Evolutionary conservation across 257 asterid genomes (phyloP), one percentile per base, ranked within the genome.

Genomic region (Capsicum rhomboideum): DNA sequence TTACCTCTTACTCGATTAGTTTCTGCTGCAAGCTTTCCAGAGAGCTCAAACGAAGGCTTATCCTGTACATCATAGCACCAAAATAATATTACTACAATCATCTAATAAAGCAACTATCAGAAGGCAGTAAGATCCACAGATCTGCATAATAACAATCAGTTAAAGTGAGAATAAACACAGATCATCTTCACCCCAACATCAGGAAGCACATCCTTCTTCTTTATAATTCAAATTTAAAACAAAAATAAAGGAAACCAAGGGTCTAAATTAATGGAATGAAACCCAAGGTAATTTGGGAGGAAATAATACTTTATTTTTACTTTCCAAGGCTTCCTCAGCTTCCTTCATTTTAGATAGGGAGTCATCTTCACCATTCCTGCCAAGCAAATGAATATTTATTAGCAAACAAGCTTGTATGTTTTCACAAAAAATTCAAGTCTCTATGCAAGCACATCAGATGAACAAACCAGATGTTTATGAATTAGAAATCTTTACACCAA

Each of bases 1-100:
- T 89, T 83, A 97, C 99, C 99, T 94, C 92, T 93, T 26, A 90
- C 91, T 82, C 98, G 91, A 87, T 97, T 97, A 85, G 99, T 97
- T 89, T 97, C 99, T 13, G 92, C 98, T 34, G 99, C 99, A 89
- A 97, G 98, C 89, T 97, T 97, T 83, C 99, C 99, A 82, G 98
- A 97, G 82, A 97, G 93, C 95, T 95, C 99, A 90, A 97, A 97
- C 23, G 98, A 95, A 83, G 99, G 99, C 82, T 95, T 94, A 86
- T 92, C 92, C 99, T 95, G 97, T 86, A 89, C 84, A 85, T 63
- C n/a, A 87, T n/a, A 78, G 81, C 26, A 72, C 50, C 82, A 55
- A 66, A 82, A 55, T 59, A 40, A 40, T 17, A 40, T 50, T 66
- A 74, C 40, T 23, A 74, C 80, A 44, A 49, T 23, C 80, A 46